These are phyloP conservation scores for Astraeus odoratus DNA, from an alignment of 768 basidiomycete genomes.

Conservation along the genomic window DNA sequence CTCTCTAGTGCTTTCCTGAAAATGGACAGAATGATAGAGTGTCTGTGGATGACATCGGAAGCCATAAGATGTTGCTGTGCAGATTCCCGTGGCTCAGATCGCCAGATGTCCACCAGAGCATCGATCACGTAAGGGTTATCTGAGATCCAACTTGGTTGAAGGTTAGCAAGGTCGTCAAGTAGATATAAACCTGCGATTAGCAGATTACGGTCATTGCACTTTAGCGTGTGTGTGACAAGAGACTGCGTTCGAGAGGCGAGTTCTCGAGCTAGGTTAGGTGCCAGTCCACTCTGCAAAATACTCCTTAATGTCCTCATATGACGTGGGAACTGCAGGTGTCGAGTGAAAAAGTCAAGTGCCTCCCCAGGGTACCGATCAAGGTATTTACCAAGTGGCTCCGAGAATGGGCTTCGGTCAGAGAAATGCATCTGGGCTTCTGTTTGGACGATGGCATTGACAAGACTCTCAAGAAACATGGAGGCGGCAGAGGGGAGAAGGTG, in stretches of 20 bases:
- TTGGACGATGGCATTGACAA: constrained; percentile 85
- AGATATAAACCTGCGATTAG: constrained; percentile 69
- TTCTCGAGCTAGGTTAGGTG: constrained; percentile 68
- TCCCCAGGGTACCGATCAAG: constrained; percentile 85
- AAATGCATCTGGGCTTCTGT: constrained; percentile 91
- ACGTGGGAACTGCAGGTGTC: constrained; percentile 67
- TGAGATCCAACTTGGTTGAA: constrained; percentile 65
- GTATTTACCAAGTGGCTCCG: constrained; percentile 85
- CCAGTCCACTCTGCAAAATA: constrained; percentile 72
- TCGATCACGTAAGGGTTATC: constrained; percentile 64
- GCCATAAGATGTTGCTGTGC: constrained; percentile 37
- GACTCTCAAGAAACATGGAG: constrained; percentile 81
- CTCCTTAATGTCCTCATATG: constrained; percentile 80
- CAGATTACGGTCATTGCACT: constrained; percentile 40
- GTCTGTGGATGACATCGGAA: constrained; percentile 50
- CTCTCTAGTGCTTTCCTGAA: constrained; percentile 68
- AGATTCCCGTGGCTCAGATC: constrained; percentile 37
- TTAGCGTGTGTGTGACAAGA: constrained; percentile 47
- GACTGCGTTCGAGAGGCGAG: constrained; percentile 50
- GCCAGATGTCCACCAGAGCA: constrained; percentile 70
- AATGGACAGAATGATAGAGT: constrained; percentile 63
- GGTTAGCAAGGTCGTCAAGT: constrained; percentile 64
- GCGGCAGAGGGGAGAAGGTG: constrained; percentile 92
- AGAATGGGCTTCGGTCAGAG: constrained; percentile 85
- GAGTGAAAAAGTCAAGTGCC: constrained; percentile 79